A percentile compares a stretch with the other conserved stretches of the same genome.
These are phyloP conservation scores for Suillus subaureus DNA, from an alignment of 768 basidiomycete species.

Conservation along the genomic window DNA sequence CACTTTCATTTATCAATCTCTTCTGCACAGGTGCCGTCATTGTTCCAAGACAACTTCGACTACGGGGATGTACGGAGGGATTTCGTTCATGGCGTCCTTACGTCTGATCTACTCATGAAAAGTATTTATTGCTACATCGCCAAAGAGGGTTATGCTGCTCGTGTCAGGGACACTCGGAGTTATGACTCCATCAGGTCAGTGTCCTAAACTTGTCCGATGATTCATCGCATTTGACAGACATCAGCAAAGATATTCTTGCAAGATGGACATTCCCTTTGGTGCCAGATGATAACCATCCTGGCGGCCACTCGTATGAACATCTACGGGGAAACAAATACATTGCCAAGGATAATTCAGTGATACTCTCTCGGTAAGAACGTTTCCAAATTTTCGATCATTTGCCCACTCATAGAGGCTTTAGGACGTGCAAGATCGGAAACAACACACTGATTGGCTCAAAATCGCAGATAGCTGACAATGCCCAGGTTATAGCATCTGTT, in stretches of 20 bases:
- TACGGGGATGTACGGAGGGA: conserved; percentile 90
- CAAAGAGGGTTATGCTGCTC: conserved; percentile 87
- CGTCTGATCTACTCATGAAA: conserved; percentile 93
- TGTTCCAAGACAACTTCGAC: conserved; percentile 99
- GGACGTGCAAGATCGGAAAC: conserved; percentile 80
- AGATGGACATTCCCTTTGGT: conserved; percentile 96
- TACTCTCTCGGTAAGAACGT: conserved; percentile 72
- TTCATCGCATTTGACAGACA: conserved; percentile 11
- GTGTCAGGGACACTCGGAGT: conserved; percentile 90
- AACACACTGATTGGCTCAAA: conserved; percentile 86
- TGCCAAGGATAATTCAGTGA: conserved; percentile 73
- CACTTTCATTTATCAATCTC: conserved; percentile 7
- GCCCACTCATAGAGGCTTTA: conserved; percentile 29
- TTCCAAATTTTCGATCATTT: neutral
- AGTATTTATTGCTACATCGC: conserved; percentile 91
- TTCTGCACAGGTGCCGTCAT: conserved; percentile 74
- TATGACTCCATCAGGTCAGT: conserved; percentile 85
- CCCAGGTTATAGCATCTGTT: conserved; percentile 69
- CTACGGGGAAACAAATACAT: conserved; percentile 89
- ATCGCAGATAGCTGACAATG: conserved; percentile 66
- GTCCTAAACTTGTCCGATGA: neutral
- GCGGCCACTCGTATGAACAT: conserved; percentile 82
- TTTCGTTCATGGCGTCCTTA: conserved; percentile 93
- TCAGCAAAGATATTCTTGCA: conserved; percentile 88
- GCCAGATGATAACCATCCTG: conserved; percentile 91